phyloP scores from a whole-genome alignment of 2,329 filamentous ascomycete species.

The Exophiala sp. region DNA sequence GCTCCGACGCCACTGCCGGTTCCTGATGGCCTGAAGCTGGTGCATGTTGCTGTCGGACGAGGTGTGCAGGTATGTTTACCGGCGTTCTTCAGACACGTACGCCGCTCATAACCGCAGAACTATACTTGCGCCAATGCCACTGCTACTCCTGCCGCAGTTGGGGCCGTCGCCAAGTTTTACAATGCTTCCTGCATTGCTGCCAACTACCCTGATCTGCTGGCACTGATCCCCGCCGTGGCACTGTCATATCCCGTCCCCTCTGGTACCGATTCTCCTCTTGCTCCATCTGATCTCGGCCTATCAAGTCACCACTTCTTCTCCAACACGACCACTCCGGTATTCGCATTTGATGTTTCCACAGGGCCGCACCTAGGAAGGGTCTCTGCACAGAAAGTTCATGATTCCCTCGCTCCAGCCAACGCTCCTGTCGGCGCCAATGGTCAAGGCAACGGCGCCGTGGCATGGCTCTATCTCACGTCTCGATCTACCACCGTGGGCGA shows the following conservation, averaged over 20 bases:
- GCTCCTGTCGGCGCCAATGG: constrained; percentile 53
- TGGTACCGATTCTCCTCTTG: constrained; percentile 35
- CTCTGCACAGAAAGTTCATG: constrained; percentile 57
- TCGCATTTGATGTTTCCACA: constrained; percentile 58
- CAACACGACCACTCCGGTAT: constrained; percentile 65
- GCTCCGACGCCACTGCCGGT: constrained; percentile 55
- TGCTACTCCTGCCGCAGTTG: constrained; percentile 56
- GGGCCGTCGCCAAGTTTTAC: constrained; percentile 79
- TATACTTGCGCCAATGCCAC: constrained; percentile 72
- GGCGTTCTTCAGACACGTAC: not conserved
- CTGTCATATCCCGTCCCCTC: constrained; percentile 58
- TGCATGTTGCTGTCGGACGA: constrained; percentile 77
- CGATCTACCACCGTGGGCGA: constrained; percentile 42
- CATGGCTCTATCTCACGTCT: constrained; percentile 67
- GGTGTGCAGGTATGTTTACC: constrained; percentile 55
- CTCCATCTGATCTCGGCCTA: constrained; percentile 56
- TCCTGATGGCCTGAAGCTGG: constrained; percentile 58
- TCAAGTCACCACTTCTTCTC: constrained; percentile 79
- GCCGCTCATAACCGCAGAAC: constrained; percentile 54
- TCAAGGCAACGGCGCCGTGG: constrained; percentile 61
- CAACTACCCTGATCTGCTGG: constrained; percentile 60
- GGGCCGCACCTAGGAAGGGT: constrained; percentile 52
- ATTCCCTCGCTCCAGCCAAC: constrained; percentile 56
- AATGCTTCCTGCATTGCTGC: constrained; percentile 76
- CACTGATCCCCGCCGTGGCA: constrained; percentile 59